phyloP scores from a whole-genome alignment of 257 asterid species.

The Scutellaria baicalensis region DNA sequence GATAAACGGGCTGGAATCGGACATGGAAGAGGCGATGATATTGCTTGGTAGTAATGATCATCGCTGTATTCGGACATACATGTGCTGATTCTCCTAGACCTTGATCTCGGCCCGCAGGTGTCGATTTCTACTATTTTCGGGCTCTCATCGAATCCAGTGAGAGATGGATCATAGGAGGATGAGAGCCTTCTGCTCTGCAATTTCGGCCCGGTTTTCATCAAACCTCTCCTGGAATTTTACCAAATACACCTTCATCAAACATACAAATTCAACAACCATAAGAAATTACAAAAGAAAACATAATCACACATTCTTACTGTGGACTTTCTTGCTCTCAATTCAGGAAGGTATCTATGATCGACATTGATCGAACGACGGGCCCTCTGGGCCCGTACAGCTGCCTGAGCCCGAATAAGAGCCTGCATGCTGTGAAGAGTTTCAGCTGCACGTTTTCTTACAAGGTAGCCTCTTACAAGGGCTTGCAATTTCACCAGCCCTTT shows the following conservation, averaged over 20 bases:
- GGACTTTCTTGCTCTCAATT: slow-evolving; percentile 53
- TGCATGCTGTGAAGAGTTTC: slow-evolving; percentile 88
- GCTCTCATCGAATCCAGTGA: slow-evolving; percentile 46
- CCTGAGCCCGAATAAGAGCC: slow-evolving; percentile 90
- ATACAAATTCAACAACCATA: neutral
- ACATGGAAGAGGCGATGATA: slow-evolving; percentile 53
- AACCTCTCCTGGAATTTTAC: slow-evolving; percentile 50
- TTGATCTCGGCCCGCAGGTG: slow-evolving; percentile 60
- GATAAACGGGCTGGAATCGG: slow-evolving; percentile 51
- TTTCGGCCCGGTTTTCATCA: slow-evolving; percentile 51
- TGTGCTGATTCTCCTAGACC: slow-evolving; percentile 49
- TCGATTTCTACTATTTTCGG: slow-evolving; percentile 88
- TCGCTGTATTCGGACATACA: slow-evolving; percentile 50
- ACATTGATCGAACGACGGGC: slow-evolving; percentile 45
- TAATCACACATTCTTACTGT: slow-evolving; percentile 37
- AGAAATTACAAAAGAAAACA: neutral
- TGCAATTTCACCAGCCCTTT: slow-evolving; percentile 92
- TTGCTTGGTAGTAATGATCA: slow-evolving; percentile 44
- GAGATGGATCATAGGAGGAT: slow-evolving; percentile 41
- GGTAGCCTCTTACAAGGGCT: slow-evolving; percentile 83
- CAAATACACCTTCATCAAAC: neutral
- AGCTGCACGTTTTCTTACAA: slow-evolving; percentile 86
- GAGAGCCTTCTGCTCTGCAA: slow-evolving; percentile 68
- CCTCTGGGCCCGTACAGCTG: slow-evolving; percentile 54
- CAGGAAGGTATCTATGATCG: slow-evolving; percentile 41